Percentiles rank a stretch among this genome's conserved stretches.
Conservation (phyloP, 108 stramenopile species). For the Nitzschia palea region DNA sequence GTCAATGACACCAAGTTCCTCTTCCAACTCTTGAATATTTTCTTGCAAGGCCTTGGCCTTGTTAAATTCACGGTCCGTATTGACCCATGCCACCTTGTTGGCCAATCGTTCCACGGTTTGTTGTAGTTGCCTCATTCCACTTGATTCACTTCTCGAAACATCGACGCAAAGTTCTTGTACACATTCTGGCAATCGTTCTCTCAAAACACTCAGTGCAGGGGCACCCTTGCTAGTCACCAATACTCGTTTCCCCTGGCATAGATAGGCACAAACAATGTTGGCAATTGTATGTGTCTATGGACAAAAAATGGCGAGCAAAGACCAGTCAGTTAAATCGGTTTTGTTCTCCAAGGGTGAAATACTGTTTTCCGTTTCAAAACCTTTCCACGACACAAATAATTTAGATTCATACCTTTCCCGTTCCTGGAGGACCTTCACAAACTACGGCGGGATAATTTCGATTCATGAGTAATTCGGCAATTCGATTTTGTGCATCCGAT, state of each 20-base stretch:
- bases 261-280: constrained; percentile 59
- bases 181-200: constrained; percentile 47
- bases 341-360: too few species aligned
- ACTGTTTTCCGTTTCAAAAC: too few species aligned
- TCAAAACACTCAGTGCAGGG: constrained; percentile 55
- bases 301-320: constrained; percentile 6
- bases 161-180: constrained; percentile 59
- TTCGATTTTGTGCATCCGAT: constrained; percentile 54
- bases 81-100: constrained; percentile 41
- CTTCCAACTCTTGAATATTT: constrained; percentile 39
- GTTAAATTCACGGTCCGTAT: constrained; percentile 29
- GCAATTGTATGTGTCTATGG: constrained; percentile 58
- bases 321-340: too few species aligned
- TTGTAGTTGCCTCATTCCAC: constrained; percentile 59
- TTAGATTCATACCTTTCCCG: too few species aligned
- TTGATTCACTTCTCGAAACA: constrained; percentile 43
- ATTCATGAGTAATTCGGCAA: constrained; percentile 45
- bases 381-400: too few species aligned
- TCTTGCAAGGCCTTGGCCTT: constrained; percentile 19
- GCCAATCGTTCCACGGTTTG: constrained; percentile 66
- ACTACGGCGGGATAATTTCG: constrained; percentile 49
- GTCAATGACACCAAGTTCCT: constrained; percentile 39
- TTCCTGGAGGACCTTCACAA: constrained; percentile 56
- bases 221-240: constrained; percentile 58
- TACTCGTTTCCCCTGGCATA: constrained; percentile 63